Evolutionary conservation across 768 basidiomycete genomes (phyloP), one percentile per base, ranked within the genome.

Genomic region (Termitomyces sp.): DNA sequence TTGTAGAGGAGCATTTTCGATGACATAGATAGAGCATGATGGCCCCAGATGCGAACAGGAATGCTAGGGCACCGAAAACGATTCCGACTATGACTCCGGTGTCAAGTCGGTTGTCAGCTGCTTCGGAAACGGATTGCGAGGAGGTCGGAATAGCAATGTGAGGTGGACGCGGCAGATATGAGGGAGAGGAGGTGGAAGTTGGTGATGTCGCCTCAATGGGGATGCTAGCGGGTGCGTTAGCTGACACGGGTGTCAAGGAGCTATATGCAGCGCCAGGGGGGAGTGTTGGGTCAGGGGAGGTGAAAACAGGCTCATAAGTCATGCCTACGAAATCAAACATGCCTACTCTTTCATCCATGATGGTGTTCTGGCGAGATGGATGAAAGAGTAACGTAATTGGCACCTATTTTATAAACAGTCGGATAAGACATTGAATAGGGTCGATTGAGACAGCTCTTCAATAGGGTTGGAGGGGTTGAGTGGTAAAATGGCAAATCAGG

Each of bases 11-110:
- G 14, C 42, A 4, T 33, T 37, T 49, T 21, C 61, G 47, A 17
- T 43, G 41, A 14, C 57, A 60, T 46, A 60, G 52, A 47, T 55
- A 60, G 38, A 64, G 49, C 33, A 66, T 48, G 49, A 57, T 41
- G 15, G 52, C 51, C 30, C 60, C 50, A 40, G 49, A 46, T 3
- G 51, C 54, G 21, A 63, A n/a, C 8, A 64, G 14, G 26, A 60
- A 53, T 15, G 51, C 57, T 33, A 55, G 31, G n/a, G 37, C 62
- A 4, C 66, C 66, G 9, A 65, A 11, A 21, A 64, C 51, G 8
- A 60, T 62, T 2, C 61, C 66, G 31, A 55, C 59, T 4, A 66
- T 66, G 28, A 60, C 63, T 37, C 57, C 61, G 10, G 40, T 52
- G 40, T 57, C 59, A n/a, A 52, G 38, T 14, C n/a, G 21, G 11